Percentiles rank a stretch among this genome's conserved stretches.
Conservation (phyloP, 495 filamentous ascomycete genomes). For the Amniculicola lignicola region DNA sequence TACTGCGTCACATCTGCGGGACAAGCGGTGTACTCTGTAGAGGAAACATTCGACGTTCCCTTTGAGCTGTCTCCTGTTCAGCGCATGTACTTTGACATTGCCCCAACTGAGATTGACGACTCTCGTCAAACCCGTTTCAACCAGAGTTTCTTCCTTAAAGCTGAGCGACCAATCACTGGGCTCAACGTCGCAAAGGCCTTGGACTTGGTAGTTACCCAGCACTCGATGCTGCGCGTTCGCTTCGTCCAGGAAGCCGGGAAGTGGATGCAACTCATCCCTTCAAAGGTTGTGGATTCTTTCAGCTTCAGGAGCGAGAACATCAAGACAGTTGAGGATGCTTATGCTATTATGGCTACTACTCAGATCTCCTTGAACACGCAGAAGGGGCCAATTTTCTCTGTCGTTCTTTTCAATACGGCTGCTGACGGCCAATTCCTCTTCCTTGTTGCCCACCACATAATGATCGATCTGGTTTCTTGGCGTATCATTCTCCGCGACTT, state of each 20-base stretch:
- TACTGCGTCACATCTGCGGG: slow-evolving; percentile 9
- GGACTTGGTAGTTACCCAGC: slow-evolving; percentile 19
- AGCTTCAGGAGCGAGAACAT: slow-evolving; percentile 10
- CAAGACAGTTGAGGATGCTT: slow-evolving; percentile 10
- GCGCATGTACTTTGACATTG: slow-evolving; percentile 28
- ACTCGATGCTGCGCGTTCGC: slow-evolving; percentile 31
- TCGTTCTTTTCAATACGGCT: slow-evolving; percentile 28
- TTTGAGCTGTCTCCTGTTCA: slow-evolving; percentile 33
- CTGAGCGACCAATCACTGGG: slow-evolving; percentile 14
- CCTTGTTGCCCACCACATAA: slow-evolving; percentile 21
- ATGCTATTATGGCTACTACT: slow-evolving; percentile 15
- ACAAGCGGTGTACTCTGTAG: slow-evolving; percentile 7
- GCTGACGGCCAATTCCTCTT: slow-evolving; percentile 18
- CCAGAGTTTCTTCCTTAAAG: slow-evolving; percentile 30
- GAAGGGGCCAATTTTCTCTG: slow-evolving; percentile 27
- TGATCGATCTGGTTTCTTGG: slow-evolving; percentile 26
- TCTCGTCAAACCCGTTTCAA: slow-evolving; percentile 24
- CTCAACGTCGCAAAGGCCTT: slow-evolving; percentile 16
- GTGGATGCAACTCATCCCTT: slow-evolving; percentile 27
- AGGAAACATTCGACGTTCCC: slow-evolving; percentile 18
- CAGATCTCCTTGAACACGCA: slow-evolving; percentile 21
- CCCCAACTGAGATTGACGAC: slow-evolving; percentile 35
- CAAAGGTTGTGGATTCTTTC: slow-evolving; percentile 25
- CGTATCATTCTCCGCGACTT: slow-evolving; percentile 26
- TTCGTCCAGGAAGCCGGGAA: slow-evolving; percentile 18